A percentile compares a stretch with the other conserved stretches of the same genome.
Evolutionary conservation across 2,329 filamentous ascomycete species (phyloP).

Genomic region (Arthrobotrys megalospora): DNA sequence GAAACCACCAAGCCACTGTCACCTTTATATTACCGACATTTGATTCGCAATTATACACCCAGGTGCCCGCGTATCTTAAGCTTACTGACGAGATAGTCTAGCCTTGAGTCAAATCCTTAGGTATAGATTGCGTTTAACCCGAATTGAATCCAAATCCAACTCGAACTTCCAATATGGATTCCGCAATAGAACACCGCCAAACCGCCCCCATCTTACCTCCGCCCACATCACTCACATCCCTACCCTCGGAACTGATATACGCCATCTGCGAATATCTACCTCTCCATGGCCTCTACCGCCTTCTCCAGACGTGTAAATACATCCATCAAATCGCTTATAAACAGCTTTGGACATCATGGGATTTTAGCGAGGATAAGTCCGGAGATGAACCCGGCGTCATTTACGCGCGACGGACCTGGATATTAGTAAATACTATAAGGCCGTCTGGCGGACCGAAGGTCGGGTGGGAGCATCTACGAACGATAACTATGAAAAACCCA

Average conservation of each 20-base stretch:
- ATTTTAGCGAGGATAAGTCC: not conserved
- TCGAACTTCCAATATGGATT: no score
- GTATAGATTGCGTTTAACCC: no score
- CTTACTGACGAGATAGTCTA: no score
- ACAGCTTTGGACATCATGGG: conserved; percentile 3
- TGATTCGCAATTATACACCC: no score
- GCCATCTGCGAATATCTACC: not conserved
- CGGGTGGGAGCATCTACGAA: not conserved
- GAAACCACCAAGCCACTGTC: no score
- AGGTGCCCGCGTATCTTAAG: no score
- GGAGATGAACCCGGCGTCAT: not conserved
- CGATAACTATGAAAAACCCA: not conserved
- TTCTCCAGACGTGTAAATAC: not conserved
- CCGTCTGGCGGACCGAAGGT: not conserved
- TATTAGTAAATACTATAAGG: not conserved
- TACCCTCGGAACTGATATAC: not conserved
- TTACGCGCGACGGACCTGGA: not conserved
- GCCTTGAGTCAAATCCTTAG: no score
- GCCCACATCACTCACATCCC: not conserved
- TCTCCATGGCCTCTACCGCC: not conserved
- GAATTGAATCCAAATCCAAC: no score
- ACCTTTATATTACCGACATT: no score
- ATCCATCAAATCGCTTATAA: not conserved
- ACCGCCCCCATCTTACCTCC: not conserved
- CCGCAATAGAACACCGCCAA: not conserved